Evolutionary conservation across 345 rosid species (phyloP).

Genomic region (Corymbia maculata): DNA sequence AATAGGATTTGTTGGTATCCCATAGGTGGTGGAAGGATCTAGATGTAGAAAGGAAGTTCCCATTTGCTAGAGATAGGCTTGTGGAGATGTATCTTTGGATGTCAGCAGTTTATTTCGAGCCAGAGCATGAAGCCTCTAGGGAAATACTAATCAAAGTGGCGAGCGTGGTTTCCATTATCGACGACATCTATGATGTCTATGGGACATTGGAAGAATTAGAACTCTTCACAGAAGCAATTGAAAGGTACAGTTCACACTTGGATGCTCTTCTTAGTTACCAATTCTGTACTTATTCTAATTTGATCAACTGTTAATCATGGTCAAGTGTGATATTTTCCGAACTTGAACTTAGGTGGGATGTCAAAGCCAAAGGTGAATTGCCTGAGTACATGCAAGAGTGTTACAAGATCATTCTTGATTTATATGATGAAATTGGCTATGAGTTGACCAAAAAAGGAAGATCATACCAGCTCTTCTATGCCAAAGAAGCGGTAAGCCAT

Average conservation of each 20-base stretch:
- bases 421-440: not conserved
- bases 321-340: not conserved
- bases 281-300: not conserved
- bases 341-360: not conserved
- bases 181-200: not conserved
- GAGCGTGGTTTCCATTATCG: not conserved
- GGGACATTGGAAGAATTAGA: not conserved
- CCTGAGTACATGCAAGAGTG: not conserved
- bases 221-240: not conserved
- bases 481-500: not conserved
- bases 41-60: not conserved
- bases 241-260: not conserved
- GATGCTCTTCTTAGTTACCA: not conserved
- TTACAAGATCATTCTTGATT: not conserved
- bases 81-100: not conserved
- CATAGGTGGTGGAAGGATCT: not conserved
- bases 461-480: not conserved
- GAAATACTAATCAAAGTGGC: not conserved
- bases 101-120: not conserved
- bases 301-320: not conserved
- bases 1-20: not conserved
- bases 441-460: not conserved
- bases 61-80: not conserved
- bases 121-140: not conserved
- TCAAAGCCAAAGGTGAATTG: not conserved